These are phyloP conservation scores for Thuja plicata DNA, from an alignment of 83 land plant species.

Conservation along the genomic window DNA sequence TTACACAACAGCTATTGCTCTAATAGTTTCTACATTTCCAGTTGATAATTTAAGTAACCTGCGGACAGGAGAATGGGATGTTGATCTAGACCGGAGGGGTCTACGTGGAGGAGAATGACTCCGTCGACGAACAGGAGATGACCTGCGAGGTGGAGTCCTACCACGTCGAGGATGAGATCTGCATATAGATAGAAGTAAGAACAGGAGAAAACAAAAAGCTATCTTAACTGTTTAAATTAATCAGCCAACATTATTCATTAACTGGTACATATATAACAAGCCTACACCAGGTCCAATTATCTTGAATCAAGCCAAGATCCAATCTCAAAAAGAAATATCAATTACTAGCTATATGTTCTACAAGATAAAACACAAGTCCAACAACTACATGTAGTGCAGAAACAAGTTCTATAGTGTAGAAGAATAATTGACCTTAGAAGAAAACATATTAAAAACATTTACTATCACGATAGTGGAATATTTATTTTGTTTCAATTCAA, in stretches of 20 bases:
- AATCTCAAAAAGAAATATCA: neutral
- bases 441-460: neutral
- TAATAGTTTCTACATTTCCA: neutral
- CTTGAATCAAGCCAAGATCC: neutral
- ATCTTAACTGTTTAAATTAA: neutral
- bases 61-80: constrained; percentile 57
- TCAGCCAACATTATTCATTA: neutral
- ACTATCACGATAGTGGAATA: neutral
- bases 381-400: neutral
- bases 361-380: neutral
- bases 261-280: neutral
- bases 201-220: neutral
- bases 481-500: neutral
- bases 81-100: constrained; percentile 56
- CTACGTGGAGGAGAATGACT: constrained; percentile 72
- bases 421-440: neutral
- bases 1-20: neutral
- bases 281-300: neutral
- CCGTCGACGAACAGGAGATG: constrained; percentile 58
- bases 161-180: constrained; percentile 60
- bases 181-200: neutral
- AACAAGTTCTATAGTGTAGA: neutral
- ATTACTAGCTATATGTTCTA: neutral
- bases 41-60: constrained; percentile 32
- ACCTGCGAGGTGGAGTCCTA: constrained; percentile 74